Conservation (phyloP, 2,329 filamentous ascomycete genomes). For the Achaetomium macrosporum region DNA sequence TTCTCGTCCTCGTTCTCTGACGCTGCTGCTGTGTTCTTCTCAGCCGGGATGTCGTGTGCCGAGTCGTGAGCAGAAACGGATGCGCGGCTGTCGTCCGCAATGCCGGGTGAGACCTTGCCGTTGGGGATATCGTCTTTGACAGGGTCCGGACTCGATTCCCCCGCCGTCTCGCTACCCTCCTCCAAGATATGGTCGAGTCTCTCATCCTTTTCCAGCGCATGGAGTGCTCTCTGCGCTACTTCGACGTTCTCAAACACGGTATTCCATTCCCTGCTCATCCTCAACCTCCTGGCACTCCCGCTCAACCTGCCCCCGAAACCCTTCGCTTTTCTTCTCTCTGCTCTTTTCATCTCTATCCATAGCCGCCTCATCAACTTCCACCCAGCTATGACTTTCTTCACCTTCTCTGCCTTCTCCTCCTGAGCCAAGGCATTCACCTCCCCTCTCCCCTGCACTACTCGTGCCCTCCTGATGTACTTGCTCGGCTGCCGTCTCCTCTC, state of each 20-base stretch:
- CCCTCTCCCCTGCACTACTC: constrained; percentile 53
- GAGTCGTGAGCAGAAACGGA: neutral
- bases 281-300: constrained; percentile 24
- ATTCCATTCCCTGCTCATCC: constrained; percentile 28
- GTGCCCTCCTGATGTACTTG: constrained; percentile 48
- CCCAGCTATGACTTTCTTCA: constrained; percentile 33
- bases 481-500: constrained; percentile 48
- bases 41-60: constrained; percentile 8
- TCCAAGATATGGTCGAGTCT: constrained; percentile 31
- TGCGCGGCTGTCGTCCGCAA: no score
- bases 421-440: constrained; percentile 34
- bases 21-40: neutral
- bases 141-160: no score
- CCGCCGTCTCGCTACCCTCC: neutral
- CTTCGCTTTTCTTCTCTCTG: constrained; percentile 31
- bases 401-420: constrained; percentile 27
- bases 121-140: neutral
- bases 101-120: constrained; percentile 15
- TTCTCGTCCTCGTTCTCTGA: constrained; percentile 10
- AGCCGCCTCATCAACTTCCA: constrained; percentile 40
- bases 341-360: constrained; percentile 34
- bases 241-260: constrained; percentile 46
- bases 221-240: constrained; percentile 40
- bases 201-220: constrained; percentile 41
- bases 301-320: constrained; percentile 31